Base-by-base conservation (phyloP, 768 basidiomycete species). In the Rhodocollybia butyracea region DNA sequence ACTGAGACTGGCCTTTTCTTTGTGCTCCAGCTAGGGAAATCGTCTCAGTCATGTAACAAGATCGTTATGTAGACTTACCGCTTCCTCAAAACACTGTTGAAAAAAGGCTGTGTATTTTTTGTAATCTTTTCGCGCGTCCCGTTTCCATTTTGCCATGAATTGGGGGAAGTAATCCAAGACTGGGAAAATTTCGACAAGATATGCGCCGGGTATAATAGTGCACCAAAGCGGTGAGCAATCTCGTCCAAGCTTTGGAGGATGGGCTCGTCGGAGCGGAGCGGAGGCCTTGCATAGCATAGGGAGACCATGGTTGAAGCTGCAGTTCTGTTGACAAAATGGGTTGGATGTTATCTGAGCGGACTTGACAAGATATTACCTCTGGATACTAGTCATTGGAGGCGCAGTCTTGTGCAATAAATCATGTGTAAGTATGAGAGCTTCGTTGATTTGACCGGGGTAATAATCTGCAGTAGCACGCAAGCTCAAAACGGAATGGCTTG, bases 361-460 rank as follows among this genome's bases (percentile, higher is more conserved):
- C 11, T n/a, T 7, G 19, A 34, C 21, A n/a, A 40, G n/a, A 40
- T 17, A 40, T 17, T n/a, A 5, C 17, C 39, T n/a, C 39, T 8
- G 5, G 17, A 40, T 17, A n/a, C 6, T 6, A 5, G 17, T 8
- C 34, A 5, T n/a, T n/a, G n/a, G 31, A 31, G 39, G n/a, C 11
- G 53, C 34, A 3, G 13, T 27, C 5, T 46, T 31, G 17, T 6
- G 17, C 13, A 54, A 26, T 22, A 54, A 21, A 34, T 31, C 21
- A 36, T 34, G 53, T 22, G 53, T 22, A 27, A 54, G 42, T n/a
- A 46, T 11, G 2, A 54, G 30, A 19, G 42, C 43, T 46, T 54
- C 42, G 13, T 54, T 43, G 32, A 42, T 31, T 32, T 54, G 42
- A 1, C 26, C 43, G 12, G 42, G 53, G 6, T 46, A 43, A 43